Evolutionary conservation across 2,329 filamentous ascomycete genomes (phyloP).

Genomic region (Epichloe uncinata): DNA sequence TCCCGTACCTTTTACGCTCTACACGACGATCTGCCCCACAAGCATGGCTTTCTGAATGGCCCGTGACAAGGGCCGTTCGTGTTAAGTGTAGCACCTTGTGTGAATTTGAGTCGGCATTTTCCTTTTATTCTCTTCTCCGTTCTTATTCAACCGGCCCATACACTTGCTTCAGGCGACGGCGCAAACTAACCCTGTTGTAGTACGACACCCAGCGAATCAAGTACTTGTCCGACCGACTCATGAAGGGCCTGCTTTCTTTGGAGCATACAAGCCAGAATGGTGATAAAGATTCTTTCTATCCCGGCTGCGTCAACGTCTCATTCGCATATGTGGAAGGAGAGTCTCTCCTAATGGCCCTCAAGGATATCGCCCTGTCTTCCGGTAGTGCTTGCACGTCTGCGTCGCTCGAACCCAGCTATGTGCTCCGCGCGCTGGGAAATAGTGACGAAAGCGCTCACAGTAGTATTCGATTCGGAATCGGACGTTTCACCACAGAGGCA

Average conservation of each 20-base stretch:
- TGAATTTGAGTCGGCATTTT: constrained; percentile 27
- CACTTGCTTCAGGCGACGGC: neutral
- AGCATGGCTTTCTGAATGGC: constrained; percentile 84
- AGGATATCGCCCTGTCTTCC: constrained; percentile 93
- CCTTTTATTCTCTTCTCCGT: neutral
- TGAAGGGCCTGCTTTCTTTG: constrained; percentile 70
- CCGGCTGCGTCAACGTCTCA: constrained; percentile 94
- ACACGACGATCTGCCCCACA: constrained; percentile 71
- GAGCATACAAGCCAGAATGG: constrained; percentile 92
- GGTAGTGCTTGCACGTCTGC: constrained; percentile 96
- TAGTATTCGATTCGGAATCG: constrained; percentile 95
- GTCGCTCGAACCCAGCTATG: constrained; percentile 91
- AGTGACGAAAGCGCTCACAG: constrained; percentile 96
- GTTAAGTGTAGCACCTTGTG: constrained; percentile 57
- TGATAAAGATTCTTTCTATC: constrained; percentile 71
- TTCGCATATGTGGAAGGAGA: constrained; percentile 98
- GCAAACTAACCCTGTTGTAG: constrained; percentile 34
- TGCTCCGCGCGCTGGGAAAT: constrained; percentile 84
- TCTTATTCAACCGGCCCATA: neutral
- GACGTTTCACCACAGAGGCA: constrained; percentile 84
- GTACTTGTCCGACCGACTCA: constrained; percentile 67
- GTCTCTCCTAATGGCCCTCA: constrained; percentile 93
- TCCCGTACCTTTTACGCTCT: constrained; percentile 8
- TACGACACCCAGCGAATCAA: constrained; percentile 85
- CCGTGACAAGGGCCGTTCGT: constrained; percentile 44